Evolutionary conservation across 2,329 filamentous ascomycete genomes (phyloP), one percentile per base, ranked within the genome.

Genomic region (Sarocladiaceae sp.): DNA sequence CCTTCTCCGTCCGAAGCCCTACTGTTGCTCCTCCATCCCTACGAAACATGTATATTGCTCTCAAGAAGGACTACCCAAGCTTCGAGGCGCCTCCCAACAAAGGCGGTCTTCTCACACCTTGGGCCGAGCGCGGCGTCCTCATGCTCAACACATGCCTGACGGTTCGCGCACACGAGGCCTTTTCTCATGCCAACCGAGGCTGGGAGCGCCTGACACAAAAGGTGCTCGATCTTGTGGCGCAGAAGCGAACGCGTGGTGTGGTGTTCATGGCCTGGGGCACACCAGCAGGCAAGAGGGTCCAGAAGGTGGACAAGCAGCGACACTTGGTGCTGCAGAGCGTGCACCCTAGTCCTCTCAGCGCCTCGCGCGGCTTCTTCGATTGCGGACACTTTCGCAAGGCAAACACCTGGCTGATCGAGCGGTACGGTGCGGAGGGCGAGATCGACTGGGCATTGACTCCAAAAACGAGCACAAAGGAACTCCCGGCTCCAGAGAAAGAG

Each of bases 251-350:
- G 0, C 73, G 75, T 21, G 93, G 93, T 2, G 91, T 98, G 1
- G 93, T 96, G 4, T 98, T 96, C 60, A 69, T 98, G 63, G 91
- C 91, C 1, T 98, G 93, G 93, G 93, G 93, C 13, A 81, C 73
- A 5, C 87, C 88, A 1, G 93, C 93, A 0, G 85, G 82, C 45
- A 85, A 88, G 67, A 73, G 90, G 45, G 87, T 94, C 18, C 67
- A 74, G 33, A 84, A 81, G 53, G 74, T 97, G 43, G 84, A 93
- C 58, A 70, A 65, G 42, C 72, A 78, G 51, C 82, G 76, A 55
- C 91, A 98, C 67, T 73, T 88, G 35, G 87, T 98, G 29, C 70
- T 98, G 51, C 82, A 85, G 65, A 85, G 82, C 56, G 89, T 90
- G 41, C 93, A 98, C 66, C 93, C 93, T 0, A 95, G 88, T 62